Conservation (phyloP, 2,329 filamentous ascomycete genomes). For the Furcasterigmium sp. region DNA sequence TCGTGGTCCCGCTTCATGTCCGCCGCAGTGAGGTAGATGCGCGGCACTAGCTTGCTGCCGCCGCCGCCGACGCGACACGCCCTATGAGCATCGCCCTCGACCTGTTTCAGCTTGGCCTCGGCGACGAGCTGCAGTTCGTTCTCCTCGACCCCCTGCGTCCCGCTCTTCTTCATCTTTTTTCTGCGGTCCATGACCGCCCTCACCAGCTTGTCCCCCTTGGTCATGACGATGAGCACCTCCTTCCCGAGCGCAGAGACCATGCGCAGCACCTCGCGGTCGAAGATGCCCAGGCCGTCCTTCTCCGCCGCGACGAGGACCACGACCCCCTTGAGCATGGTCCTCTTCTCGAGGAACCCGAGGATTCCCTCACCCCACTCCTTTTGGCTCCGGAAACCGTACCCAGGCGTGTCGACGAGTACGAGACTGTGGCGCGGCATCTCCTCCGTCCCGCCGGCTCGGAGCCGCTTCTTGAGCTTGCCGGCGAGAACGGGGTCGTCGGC, state of each 20-base stretch:
- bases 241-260: slow-evolving; percentile 20
- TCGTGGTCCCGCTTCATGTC: slow-evolving; percentile 25
- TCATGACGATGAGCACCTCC: slow-evolving; percentile 45
- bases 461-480: slow-evolving; percentile 2
- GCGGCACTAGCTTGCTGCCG: slow-evolving; percentile 10
- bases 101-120: slow-evolving; percentile 8
- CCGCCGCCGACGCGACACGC: slow-evolving; percentile 15
- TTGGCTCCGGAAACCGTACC: slow-evolving; percentile 42
- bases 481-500: background rate
- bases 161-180: slow-evolving; percentile 15
- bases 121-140: slow-evolving; percentile 18
- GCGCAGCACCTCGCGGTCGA: slow-evolving; percentile 1
- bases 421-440: slow-evolving; percentile 39
- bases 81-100: slow-evolving; percentile 5
- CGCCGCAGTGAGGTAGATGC: slow-evolving; percentile 30
- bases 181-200: slow-evolving; percentile 10
- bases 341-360: slow-evolving; percentile 40
- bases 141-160: slow-evolving; percentile 9
- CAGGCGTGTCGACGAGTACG: slow-evolving; percentile 45
- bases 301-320: slow-evolving; percentile 49
- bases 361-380: slow-evolving; percentile 49
- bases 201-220: slow-evolving; percentile 49
- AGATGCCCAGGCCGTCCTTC: slow-evolving; percentile 26
- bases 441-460: slow-evolving; percentile 21
- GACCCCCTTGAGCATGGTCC: slow-evolving; percentile 43